A percentile compares a stretch with the other conserved stretches of the same genome.
These are phyloP conservation scores for Forsythia viridissima DNA, from an alignment of 257 asterid species.

Conservation along the genomic window DNA sequence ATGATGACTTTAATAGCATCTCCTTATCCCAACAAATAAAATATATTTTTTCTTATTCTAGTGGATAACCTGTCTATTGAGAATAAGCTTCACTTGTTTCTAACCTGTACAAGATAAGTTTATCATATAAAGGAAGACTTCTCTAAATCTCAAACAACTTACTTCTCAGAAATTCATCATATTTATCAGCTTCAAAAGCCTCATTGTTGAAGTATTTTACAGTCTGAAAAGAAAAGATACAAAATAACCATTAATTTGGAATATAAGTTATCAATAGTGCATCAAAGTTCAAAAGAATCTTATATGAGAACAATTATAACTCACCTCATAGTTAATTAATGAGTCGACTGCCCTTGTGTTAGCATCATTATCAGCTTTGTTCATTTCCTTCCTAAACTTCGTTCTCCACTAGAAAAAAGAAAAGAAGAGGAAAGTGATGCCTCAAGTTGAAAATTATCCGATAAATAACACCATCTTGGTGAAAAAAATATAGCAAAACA, in stretches of 20 bases:
- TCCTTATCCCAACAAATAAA: neutral
- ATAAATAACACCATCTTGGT: constrained; percentile 18
- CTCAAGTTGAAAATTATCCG: constrained; percentile 16
- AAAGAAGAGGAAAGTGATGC: constrained; percentile 14
- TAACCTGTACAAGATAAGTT: constrained; percentile 7
- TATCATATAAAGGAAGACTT: constrained; percentile 11
- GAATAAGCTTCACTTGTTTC: neutral
- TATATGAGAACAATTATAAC: constrained; percentile 21
- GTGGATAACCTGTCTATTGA: neutral
- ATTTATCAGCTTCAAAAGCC: constrained; percentile 79
- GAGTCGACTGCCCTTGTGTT: constrained; percentile 89
- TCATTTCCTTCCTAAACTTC: constrained; percentile 93
- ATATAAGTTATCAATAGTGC: constrained; percentile 3
- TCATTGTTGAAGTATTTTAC: constrained; percentile 97
- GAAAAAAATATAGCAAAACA: neutral
- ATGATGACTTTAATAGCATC: neutral
- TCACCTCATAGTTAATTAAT: constrained; percentile 91
- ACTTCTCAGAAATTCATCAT: constrained; percentile 85
- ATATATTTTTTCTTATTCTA: neutral
- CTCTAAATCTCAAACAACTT: constrained; percentile 41
- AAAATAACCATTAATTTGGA: constrained; percentile 9
- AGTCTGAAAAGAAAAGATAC: constrained; percentile 58
- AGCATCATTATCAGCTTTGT: constrained; percentile 98
- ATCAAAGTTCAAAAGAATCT: constrained; percentile 17
- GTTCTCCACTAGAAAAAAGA: constrained; percentile 83